Conservation (phyloP, 257 asterid species). For the Plantago ovata region DNA sequence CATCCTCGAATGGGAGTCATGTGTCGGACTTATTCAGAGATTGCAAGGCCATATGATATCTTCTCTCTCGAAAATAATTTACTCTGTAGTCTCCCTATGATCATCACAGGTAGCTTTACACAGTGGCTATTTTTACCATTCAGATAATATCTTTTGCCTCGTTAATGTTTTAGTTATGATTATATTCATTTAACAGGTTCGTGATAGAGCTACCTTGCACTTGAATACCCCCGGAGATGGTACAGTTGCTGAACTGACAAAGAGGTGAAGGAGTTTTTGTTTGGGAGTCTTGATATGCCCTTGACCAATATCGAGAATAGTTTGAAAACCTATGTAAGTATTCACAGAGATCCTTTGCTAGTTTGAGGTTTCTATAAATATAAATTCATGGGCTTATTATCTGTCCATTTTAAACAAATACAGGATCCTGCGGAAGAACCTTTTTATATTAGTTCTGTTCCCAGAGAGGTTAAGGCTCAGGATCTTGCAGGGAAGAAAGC, state of each 20-base stretch:
- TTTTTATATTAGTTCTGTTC: constrained; percentile 73
- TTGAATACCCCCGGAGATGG: constrained; percentile 96
- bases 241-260: constrained; percentile 82
- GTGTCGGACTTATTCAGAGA: too few relatives aligned
- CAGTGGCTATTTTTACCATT: too few relatives aligned
- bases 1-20: too few relatives aligned
- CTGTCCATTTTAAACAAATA: constrained; percentile 33
- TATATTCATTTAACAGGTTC: constrained; percentile 58
- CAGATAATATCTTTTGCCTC: too few relatives aligned
- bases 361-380: neutral
- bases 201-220: constrained; percentile 97
- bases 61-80: too few relatives aligned
- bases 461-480: constrained; percentile 87
- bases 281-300: constrained; percentile 84
- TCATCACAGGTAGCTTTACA: too few relatives aligned
- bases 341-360: constrained; percentile 17
- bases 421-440: constrained; percentile 83
- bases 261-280: constrained; percentile 79
- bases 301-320: constrained; percentile 77
- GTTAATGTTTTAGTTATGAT: neutral
- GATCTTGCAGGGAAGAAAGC: constrained; percentile 92
- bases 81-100: too few relatives aligned
- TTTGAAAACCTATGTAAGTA: constrained; percentile 82
- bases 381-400: constrained; percentile 14
- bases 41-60: too few relatives aligned